These are phyloP conservation scores for Aspergillus mulundensis DNA, from an alignment of 495 filamentous ascomycete species.

Conservation along the genomic window DNA sequence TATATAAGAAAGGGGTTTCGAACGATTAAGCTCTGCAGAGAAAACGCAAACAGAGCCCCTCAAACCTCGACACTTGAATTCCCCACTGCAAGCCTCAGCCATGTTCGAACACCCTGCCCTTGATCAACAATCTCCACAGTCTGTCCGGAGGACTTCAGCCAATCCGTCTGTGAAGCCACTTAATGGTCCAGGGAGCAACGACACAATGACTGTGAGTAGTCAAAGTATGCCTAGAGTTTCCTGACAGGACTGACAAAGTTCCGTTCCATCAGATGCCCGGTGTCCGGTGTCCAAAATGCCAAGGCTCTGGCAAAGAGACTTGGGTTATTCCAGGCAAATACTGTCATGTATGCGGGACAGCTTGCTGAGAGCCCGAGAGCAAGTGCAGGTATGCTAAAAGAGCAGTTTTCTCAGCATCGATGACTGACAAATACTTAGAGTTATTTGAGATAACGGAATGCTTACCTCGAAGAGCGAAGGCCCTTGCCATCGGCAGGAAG, in stretches of 20 bases:
- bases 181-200: neutral
- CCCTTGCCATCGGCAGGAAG: neutral
- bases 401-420: neutral
- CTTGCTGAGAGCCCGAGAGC: constrained; percentile 21
- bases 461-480: neutral
- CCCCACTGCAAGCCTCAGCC: constrained; percentile 4
- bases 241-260: neutral
- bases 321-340: constrained; percentile 51
- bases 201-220: constrained; percentile 13
- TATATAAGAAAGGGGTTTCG: constrained; percentile 18
- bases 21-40: constrained; percentile 14
- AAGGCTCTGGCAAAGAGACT: constrained; percentile 34
- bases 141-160: neutral
- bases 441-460: neutral
- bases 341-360: constrained; percentile 43
- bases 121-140: constrained; percentile 1
- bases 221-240: neutral
- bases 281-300: constrained; percentile 45
- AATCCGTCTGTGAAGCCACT: neutral
- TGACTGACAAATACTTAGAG: constrained; percentile 1
- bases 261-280: constrained; percentile 40
- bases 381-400: constrained; percentile 1
- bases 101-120: constrained; percentile 7
- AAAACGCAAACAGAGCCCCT: constrained; percentile 9
- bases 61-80: neutral